Evolutionary conservation across 169 alveolate species (phyloP), one percentile per base, ranked within the genome.

Genomic region (Plasmodium berghei): DNA sequence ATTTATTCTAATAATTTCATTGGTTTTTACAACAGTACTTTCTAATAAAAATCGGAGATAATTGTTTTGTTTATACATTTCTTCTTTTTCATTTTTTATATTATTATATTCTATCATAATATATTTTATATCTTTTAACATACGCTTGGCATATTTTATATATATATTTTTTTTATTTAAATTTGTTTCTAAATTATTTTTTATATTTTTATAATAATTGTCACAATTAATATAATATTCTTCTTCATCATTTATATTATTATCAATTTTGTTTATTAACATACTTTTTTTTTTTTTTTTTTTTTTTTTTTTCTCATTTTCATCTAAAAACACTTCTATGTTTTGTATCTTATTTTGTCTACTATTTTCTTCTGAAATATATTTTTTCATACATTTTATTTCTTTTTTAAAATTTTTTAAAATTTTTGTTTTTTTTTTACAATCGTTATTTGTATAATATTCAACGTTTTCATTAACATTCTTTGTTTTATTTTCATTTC

Each of bases 81-180:
- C 72, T 55, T 80, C 90, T 40, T 67, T 80, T 55, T 80, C 83
- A 28, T 67, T 80, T 69, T 80, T 80, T n/a, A 80, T 66, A 10
- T 8, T 9, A 9, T 66, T 67, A 67, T 80, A 80, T 67, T 80
- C 72, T 3, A 28, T 59, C 42, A 54, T 34, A 64, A 80, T 80
- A 61, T 22, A 20, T 55, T 61, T 58, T 64, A 80, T 62, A 55
- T 52, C 49, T 22, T 80, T 80, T n/a, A 24, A 72, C 12, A 80
- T 28, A 54, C 46, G 34, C 2, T 56, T 80, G 9, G 69, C 20
- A 59, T 72, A 70, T 54, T 80, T 80, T 69, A 52, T 80, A 66
- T 66, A 26, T 26, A 8, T 22, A 42, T 55, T 64, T 49, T 64
- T 14, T 26, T 67, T 75, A 24, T 26, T 10, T 8, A 52, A 52